phyloP scores from a whole-genome alignment of 768 basidiomycete species.

The Mycena floridula region DNA sequence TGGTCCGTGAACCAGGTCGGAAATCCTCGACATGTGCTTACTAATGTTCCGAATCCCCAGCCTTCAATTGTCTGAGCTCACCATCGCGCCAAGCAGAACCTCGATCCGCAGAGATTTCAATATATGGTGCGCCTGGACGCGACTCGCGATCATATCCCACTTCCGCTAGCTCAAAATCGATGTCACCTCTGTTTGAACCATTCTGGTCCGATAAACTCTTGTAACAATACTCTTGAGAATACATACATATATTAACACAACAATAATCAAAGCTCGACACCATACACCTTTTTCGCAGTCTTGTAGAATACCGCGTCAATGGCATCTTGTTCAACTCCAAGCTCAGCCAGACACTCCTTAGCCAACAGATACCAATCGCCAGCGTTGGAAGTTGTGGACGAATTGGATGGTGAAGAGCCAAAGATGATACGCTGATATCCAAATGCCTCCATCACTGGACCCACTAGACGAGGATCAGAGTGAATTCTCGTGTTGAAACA shows the following conservation, averaged over 20 bases:
- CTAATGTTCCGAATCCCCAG: no score
- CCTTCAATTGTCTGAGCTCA: no score
- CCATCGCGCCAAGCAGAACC: no score
- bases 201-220: no score
- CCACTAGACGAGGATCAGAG: conserved; percentile 41
- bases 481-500: conserved; percentile 4
- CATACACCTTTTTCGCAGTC: conserved; percentile 44
- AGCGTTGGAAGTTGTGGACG: conserved; percentile 39
- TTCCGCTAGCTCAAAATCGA: no score
- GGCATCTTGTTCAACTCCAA: conserved; percentile 71
- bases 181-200: no score
- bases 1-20: no score
- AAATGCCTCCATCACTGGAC: conserved; percentile 80
- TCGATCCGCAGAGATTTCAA: no score
- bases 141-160: no score
- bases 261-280: conserved; percentile 4
- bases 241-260: neutral
- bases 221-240: no score
- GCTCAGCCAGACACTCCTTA: conserved; percentile 70
- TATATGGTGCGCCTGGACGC: no score
- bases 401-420: conserved; percentile 66
- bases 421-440: conserved; percentile 80
- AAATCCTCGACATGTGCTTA: no score
- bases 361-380: conserved; percentile 80
- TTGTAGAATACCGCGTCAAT: conserved; percentile 67